A percentile compares a stretch with the other conserved stretches of the same genome.
Conservation (phyloP, 768 basidiomycete genomes). For the Lactarius trivialis region DNA sequence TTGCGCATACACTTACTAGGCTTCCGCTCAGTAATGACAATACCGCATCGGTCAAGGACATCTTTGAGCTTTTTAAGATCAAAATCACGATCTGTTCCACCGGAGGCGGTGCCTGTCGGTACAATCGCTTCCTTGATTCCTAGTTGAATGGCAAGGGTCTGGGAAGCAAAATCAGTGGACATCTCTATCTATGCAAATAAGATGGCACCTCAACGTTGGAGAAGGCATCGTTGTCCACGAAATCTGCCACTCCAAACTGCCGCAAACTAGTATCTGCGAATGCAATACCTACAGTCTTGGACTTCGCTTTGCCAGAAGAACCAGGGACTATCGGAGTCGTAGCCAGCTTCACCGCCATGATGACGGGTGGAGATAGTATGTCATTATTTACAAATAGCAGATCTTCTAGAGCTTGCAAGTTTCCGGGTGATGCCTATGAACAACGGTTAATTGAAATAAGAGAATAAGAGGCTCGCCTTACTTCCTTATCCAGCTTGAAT, state of each 20-base stretch:
- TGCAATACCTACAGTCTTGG: conserved; percentile 75
- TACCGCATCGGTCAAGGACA: conserved; percentile 83
- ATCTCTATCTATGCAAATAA: not conserved
- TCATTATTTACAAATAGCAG: conserved; percentile 74
- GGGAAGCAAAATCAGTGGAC: conserved; percentile 5
- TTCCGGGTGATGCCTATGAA: conserved; percentile 65
- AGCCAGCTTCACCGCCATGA: conserved; percentile 80
- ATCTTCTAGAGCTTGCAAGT: conserved; percentile 49
- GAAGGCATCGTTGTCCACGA: conserved; percentile 90
- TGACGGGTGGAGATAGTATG: conserved; percentile 75
- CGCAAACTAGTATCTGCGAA: conserved; percentile 87
- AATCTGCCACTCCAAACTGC: conserved; percentile 84
- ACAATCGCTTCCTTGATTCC: conserved; percentile 96
- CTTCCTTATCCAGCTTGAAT: conserved; percentile 80
- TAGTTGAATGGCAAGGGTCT: conserved; percentile 94
- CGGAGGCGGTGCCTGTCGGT: conserved; percentile 62
- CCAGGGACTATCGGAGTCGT: conserved; percentile 41
- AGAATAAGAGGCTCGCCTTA: conserved; percentile 27
- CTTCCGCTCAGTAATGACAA: conserved; percentile 87
- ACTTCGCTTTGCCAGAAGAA: conserved; percentile 43
- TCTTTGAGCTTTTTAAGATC: conserved; percentile 83
- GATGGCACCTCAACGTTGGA: conserved; percentile 81
- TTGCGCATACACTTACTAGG: conserved; percentile 47
- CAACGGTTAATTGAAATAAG: not conserved
- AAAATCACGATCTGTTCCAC: conserved; percentile 73